These are phyloP conservation scores for Talaromyces thailandensis DNA, from an alignment of 495 filamentous ascomycete species.

Conservation along the genomic window DNA sequence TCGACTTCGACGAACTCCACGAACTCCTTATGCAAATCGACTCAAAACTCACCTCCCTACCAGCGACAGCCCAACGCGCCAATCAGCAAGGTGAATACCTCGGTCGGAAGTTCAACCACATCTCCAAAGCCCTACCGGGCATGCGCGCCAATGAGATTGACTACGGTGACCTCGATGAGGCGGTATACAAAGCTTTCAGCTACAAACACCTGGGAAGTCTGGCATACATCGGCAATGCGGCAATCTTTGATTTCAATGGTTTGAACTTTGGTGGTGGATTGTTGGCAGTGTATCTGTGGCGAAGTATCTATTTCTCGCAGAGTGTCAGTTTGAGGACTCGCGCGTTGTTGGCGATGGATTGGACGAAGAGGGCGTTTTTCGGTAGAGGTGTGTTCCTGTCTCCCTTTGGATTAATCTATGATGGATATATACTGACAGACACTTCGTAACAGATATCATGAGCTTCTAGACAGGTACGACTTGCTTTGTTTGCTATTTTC, in stretches of 20 bases:
- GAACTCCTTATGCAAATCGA: slow-evolving; percentile 88
- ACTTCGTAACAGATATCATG: slow-evolving; percentile 46
- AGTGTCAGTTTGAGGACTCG: slow-evolving; percentile 90
- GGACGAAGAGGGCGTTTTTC: slow-evolving; percentile 90
- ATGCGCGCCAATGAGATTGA: slow-evolving; percentile 68
- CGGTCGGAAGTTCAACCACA: slow-evolving; percentile 86
- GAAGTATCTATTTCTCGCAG: slow-evolving; percentile 95
- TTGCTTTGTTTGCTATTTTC: neutral
- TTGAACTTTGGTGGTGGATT: slow-evolving; percentile 75
- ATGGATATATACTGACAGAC: slow-evolving; percentile 8
- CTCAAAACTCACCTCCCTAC: slow-evolving; percentile 76
- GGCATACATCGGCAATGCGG: slow-evolving; percentile 93
- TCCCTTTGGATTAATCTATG: slow-evolving; percentile 10
- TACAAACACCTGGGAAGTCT: slow-evolving; percentile 88
- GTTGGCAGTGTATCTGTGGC: slow-evolving; percentile 92
- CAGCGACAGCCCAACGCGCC: slow-evolving; percentile 90
- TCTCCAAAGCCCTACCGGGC: slow-evolving; percentile 71
- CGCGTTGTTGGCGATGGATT: slow-evolving; percentile 93
- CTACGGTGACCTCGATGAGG: slow-evolving; percentile 86
- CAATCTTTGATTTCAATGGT: slow-evolving; percentile 83
- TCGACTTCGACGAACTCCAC: slow-evolving; percentile 86
- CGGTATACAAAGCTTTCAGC: slow-evolving; percentile 91
- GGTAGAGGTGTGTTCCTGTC: slow-evolving; percentile 68
- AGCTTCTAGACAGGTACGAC: slow-evolving; percentile 40
- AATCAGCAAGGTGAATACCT: slow-evolving; percentile 96